These are phyloP conservation scores for Ceriops decandra DNA, from an alignment of 345 rosid genomes.

Conservation along the genomic window DNA sequence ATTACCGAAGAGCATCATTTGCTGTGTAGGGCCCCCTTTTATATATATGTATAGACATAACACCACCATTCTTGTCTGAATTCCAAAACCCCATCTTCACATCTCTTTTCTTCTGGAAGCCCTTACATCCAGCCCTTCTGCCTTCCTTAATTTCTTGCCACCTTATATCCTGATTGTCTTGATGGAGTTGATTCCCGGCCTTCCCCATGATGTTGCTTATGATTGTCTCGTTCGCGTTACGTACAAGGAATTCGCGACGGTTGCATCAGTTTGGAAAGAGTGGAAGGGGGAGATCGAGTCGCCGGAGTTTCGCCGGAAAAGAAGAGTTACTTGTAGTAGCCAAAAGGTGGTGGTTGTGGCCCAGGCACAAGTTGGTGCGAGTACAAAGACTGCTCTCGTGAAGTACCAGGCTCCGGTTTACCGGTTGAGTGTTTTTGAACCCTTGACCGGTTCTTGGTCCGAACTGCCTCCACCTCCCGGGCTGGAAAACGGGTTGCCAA, in stretches of 20 bases:
- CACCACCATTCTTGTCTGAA: too few relatives aligned
- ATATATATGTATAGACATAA: too few relatives aligned
- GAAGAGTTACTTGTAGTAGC: conserved; percentile 31
- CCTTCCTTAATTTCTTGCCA: too few relatives aligned
- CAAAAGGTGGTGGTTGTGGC: conserved; percentile 52
- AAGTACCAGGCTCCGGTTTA: conserved; percentile 37
- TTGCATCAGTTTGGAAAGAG: conserved; percentile 45
- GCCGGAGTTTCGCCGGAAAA: conserved; percentile 36
- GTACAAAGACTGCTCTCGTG: conserved; percentile 6
- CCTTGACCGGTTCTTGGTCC: conserved; percentile 49
- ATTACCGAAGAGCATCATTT: too few relatives aligned
- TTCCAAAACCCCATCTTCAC: too few relatives aligned
- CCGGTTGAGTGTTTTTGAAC: conserved; percentile 44
- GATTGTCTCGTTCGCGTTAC: conserved; percentile 53
- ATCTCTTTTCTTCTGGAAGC: too few relatives aligned
- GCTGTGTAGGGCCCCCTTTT: too few relatives aligned
- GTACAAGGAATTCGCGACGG: conserved; percentile 37
- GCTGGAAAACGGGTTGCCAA: conserved; percentile 43
- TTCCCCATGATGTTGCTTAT: conserved; percentile 58
- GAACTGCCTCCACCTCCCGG: conserved; percentile 56
- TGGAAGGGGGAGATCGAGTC: conserved; percentile 57
- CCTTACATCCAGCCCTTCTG: too few relatives aligned
- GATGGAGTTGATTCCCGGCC: conserved; percentile 69
- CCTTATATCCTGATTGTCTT: conserved; percentile 12
- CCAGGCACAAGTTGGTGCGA: conserved; percentile 47